Evolutionary conservation across 106 monocot genomes (phyloP).

Genomic region (Apostasia ramifera): DNA sequence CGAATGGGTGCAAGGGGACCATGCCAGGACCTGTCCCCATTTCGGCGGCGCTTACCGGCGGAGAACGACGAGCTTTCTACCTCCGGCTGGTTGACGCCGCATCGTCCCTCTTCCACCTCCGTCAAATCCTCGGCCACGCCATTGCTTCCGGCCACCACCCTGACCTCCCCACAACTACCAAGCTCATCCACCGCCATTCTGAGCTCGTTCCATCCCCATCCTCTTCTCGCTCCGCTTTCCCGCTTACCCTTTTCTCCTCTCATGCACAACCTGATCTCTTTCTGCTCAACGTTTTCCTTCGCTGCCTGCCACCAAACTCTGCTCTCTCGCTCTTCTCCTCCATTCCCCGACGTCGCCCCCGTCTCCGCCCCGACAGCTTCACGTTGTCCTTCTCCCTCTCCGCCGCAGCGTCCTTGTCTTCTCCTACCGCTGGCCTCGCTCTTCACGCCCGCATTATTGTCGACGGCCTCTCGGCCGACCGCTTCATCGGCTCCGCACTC

Average conservation of each 20-base stretch:
- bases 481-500: conserved; percentile 54
- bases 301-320: conserved; percentile 19
- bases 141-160: conserved; percentile 35
- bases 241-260: conserved; percentile 38
- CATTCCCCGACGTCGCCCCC: conserved; percentile 26
- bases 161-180: conserved; percentile 45
- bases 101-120: conserved; percentile 38
- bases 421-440: conserved; percentile 10
- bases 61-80: conserved; percentile 13
- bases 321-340: conserved; percentile 27
- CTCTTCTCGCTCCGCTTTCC: conserved; percentile 8
- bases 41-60: too few relatives aligned
- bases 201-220: conserved; percentile 14
- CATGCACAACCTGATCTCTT: conserved; percentile 48
- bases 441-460: conserved; percentile 46
- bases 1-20: too few relatives aligned
- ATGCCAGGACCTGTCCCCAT: too few relatives aligned
- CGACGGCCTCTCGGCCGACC: conserved; percentile 27
- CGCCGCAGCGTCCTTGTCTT: conserved; percentile 12
- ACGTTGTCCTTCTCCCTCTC: conserved; percentile 34
- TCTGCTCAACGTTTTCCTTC: conserved; percentile 58
- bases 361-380: conserved; percentile 38
- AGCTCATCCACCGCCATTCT: conserved; percentile 43
- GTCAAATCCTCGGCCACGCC: conserved; percentile 49
- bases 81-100: conserved; percentile 37